A percentile compares a stretch with the other conserved stretches of the same genome.
Evolutionary conservation across 1,139 yeast genomes (phyloP).

Genomic region (Spathaspora sp.): DNA sequence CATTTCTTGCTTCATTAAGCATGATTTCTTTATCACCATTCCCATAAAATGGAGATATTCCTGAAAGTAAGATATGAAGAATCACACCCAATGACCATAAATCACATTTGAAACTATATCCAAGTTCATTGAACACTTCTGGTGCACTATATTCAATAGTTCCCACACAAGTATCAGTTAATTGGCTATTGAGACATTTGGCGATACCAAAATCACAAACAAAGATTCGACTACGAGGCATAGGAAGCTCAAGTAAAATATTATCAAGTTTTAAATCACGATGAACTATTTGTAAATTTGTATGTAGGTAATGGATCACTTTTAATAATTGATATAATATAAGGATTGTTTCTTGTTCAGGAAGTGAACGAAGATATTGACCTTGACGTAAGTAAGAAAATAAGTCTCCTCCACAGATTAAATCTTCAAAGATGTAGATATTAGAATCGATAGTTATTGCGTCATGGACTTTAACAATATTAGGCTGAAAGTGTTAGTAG

Average conservation of each 20-base stretch:
- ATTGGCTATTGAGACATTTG: slow-evolving; percentile 23
- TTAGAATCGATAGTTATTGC: slow-evolving; percentile 35
- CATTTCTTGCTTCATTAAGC: slow-evolving; percentile 38
- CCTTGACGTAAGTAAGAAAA: slow-evolving; percentile 57
- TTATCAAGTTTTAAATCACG: slow-evolving; percentile 49
- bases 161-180: slow-evolving; percentile 58
- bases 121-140: slow-evolving; percentile 35
- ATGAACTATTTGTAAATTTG: slow-evolving; percentile 18
- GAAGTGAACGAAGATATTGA: slow-evolving; percentile 35
- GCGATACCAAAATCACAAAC: slow-evolving; percentile 73
- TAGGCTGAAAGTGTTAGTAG: slow-evolving; percentile 32
- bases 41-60: slow-evolving; percentile 61
- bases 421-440: slow-evolving; percentile 51
- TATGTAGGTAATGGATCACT: slow-evolving; percentile 56
- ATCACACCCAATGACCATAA: slow-evolving; percentile 69
- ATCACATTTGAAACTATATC: slow-evolving; percentile 60
- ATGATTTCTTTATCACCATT: slow-evolving; percentile 37
- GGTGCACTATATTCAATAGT: slow-evolving; percentile 73
- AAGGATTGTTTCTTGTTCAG: slow-evolving; percentile 54
- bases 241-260: slow-evolving; percentile 51
- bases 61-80: slow-evolving; percentile 53
- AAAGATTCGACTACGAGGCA: slow-evolving; percentile 49
- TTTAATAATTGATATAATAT: slow-evolving; percentile 55
- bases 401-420: slow-evolving; percentile 63
- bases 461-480: slow-evolving; percentile 44